Evolutionary conservation across 306 rosid genomes (phyloP).

Genomic region (Clitoria ternatea): DNA sequence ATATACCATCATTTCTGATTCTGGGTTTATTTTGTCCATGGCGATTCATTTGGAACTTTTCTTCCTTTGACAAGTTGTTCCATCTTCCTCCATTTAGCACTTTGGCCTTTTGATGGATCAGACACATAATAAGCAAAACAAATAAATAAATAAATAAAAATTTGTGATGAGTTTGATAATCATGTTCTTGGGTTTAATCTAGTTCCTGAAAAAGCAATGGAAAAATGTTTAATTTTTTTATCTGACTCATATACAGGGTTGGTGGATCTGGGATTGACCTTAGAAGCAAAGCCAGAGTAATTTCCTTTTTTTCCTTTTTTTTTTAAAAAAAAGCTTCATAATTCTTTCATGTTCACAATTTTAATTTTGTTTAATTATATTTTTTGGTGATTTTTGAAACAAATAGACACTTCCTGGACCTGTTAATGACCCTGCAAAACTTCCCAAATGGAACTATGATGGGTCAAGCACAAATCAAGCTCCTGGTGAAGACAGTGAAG

Average conservation of each 20-base stretch:
- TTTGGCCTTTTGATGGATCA: background rate
- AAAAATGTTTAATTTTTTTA: background rate
- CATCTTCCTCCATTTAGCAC: background rate
- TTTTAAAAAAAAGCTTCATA: no score
- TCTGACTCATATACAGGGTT: conserved; percentile 39
- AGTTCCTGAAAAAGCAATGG: background rate
- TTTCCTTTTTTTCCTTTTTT: background rate
- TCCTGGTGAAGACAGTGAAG: conserved; percentile 70
- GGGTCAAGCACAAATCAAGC: conserved; percentile 78
- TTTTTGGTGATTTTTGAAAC: background rate
- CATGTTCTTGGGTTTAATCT: conserved; percentile 9
- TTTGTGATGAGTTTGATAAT: background rate
- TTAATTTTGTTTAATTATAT: background rate
- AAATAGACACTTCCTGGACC: conserved; percentile 54
- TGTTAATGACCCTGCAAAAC: conserved; percentile 55
- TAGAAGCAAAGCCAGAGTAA: conserved; percentile 71
- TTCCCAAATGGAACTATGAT: conserved; percentile 66
- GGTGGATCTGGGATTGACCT: conserved; percentile 74
- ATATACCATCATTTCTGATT: conserved; percentile 14
- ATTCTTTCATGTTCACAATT: background rate
- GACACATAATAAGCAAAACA: background rate
- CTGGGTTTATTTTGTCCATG: conserved; percentile 6
- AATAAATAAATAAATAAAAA: no score
- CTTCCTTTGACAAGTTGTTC: background rate
- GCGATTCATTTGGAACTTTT: conserved; percentile 8